These are phyloP conservation scores for Xylariaceae sp. DNA, from an alignment of 2,329 filamentous ascomycete genomes.

Conservation along the genomic window DNA sequence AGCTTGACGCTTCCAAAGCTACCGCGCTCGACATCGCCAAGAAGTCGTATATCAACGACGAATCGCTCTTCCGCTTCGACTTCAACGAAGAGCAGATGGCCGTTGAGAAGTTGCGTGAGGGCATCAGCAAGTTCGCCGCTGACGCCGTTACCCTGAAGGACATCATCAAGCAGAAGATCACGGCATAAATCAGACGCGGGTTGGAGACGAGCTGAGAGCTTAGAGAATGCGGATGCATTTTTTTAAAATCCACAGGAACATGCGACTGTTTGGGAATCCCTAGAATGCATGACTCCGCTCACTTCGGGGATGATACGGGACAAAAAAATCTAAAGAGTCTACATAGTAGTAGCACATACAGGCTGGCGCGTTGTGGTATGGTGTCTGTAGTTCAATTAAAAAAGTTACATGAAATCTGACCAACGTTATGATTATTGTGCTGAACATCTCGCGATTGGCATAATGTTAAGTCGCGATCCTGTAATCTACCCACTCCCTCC, in stretches of 20 bases:
- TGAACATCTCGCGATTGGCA: not conserved
- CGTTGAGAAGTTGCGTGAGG: constrained; percentile 97
- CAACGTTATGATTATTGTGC: constrained; percentile 1
- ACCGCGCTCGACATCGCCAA: constrained; percentile 75
- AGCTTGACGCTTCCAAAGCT: constrained; percentile 77
- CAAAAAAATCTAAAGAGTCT: constrained; percentile 7
- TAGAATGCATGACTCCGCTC: constrained; percentile 18
- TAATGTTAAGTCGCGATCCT: not conserved
- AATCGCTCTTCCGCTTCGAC: constrained; percentile 92
- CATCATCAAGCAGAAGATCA: constrained; percentile 85
- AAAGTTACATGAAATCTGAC: constrained; percentile 1
- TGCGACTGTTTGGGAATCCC: constrained; percentile 6
- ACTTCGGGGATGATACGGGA: constrained; percentile 8
- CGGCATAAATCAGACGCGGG: constrained; percentile 40
- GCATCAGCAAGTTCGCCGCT: constrained; percentile 98
- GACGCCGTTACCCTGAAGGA: constrained; percentile 93
- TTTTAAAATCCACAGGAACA: not conserved
- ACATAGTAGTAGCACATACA: constrained; percentile 8
- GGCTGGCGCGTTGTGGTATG: constrained; percentile 11
- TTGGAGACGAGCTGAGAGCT: not conserved
- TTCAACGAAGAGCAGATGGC: constrained; percentile 99
- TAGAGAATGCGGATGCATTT: constrained; percentile 7
- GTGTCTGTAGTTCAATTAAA: constrained; percentile 15
- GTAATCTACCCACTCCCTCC: not conserved
- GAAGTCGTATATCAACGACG: constrained; percentile 88